Evolutionary conservation across 2,329 filamentous ascomycete species (phyloP), one percentile per base, ranked within the genome.

Genomic region (Aureobasidium sp.): DNA sequence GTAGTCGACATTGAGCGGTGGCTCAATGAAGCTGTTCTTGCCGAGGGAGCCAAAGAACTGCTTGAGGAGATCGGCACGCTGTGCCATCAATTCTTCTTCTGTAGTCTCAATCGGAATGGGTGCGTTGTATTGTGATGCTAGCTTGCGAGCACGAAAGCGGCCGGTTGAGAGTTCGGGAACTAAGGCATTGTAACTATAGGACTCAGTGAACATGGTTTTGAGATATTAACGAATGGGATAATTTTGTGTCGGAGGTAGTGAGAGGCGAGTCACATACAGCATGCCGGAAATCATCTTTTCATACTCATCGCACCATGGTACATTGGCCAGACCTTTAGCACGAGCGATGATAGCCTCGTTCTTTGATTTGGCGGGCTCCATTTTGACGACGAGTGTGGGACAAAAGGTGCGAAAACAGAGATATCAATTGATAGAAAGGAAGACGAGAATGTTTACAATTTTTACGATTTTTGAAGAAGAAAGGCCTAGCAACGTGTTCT

Each of bases 261-360:
- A 5, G 14, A 11, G 3, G 37, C 1, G 6, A 2, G 7, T 11
- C 9, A 69, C 77, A 66, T 70, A 84, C 82, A 85, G 75, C 75
- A 86, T 82, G 31, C 84, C 83, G 0, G 82, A 86, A 52, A 87
- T 82, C 83, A 87, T 86, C 68, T 81, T 83, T 68, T 86, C 82
- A 60, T 85, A 87, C 64, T 85, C 80, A 8, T 85, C 83, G 63
- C 81, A 81, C 76, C 80, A 82, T 0, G 82, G 83, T 1, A 81
- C 74, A 64, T 84, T 78, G 11, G 78, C 72, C 12, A 84, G 71
- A 37, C 74, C 75, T 66, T 75, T 79, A 17, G 82, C 81, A 22
- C 47, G 34, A 37, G 39, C 56, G 14, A 65, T 61, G 15, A 63
- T 53, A 12, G 56, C 51, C 9, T 57, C 36, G 27, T 62, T 49